Evolutionary conservation across 2,329 filamentous ascomycete genomes (phyloP).

Genomic region (Beauveria asiatica): DNA sequence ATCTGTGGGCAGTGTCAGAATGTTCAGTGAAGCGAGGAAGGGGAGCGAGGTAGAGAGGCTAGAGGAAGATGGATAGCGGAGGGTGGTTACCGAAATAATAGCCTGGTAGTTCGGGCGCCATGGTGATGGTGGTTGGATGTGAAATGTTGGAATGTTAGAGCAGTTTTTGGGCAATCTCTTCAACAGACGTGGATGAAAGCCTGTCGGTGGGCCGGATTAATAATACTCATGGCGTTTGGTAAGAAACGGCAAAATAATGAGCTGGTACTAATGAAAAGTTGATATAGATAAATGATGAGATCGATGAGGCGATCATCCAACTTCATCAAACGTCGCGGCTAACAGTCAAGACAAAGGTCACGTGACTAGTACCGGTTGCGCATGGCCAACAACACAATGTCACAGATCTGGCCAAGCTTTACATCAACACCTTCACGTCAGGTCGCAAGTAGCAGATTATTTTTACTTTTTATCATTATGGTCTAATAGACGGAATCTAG

Average conservation of each 20-base stretch:
- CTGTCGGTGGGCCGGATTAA: neutral
- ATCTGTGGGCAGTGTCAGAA: conserved; percentile 28
- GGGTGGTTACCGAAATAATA: conserved; percentile 42
- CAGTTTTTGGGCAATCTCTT: neutral
- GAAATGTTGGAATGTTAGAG: neutral
- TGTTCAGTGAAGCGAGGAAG: neutral
- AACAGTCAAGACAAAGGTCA: neutral
- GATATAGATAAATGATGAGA: too few species aligned
- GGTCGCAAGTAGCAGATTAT: neutral
- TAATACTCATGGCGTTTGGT: neutral
- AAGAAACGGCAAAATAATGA: too few species aligned
- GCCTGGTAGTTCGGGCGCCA: conserved; percentile 38
- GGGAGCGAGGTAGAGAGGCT: neutral
- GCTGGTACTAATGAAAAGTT: too few species aligned
- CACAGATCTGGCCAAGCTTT: neutral
- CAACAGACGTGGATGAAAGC: neutral
- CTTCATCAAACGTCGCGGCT: neutral
- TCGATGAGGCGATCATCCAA: neutral
- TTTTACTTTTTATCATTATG: conserved; percentile 38
- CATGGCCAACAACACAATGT: neutral
- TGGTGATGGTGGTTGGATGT: conserved; percentile 8
- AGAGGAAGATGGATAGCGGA: neutral
- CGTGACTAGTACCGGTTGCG: neutral
- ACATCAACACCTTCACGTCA: neutral
- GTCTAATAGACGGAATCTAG: conserved; percentile 30